Percentiles rank a stretch among this genome's conserved stretches.
phyloP scores from a whole-genome alignment of 257 asterid species.

The Solanum medicagineum region DNA sequence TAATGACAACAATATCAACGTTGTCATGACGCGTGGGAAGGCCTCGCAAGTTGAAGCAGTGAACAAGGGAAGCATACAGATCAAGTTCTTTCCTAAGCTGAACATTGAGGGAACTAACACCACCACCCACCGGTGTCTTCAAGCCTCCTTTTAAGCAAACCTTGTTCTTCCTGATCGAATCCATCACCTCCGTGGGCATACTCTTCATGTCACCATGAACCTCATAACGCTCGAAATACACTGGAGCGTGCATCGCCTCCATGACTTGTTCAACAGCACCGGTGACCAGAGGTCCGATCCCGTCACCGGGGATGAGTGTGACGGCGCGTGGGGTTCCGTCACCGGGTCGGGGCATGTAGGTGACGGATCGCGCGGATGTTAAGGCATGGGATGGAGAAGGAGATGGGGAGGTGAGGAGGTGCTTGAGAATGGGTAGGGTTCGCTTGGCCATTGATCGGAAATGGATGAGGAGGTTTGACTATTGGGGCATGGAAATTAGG shows the following conservation, averaged over 20 bases:
- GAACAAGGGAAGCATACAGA: slow-evolving; percentile 88
- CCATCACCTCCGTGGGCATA: slow-evolving; percentile 61
- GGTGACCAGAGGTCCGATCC: slow-evolving; percentile 89
- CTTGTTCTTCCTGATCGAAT: slow-evolving; percentile 73
- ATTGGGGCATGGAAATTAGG: not conserved
- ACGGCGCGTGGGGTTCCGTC: slow-evolving; percentile 39
- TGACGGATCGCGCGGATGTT: slow-evolving; percentile 51
- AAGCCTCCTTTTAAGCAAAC: slow-evolving; percentile 89
- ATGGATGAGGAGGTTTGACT: not conserved
- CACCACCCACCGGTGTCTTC: slow-evolving; percentile 92
- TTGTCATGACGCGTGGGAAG: slow-evolving; percentile 74
- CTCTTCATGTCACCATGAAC: slow-evolving; percentile 79
- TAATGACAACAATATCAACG: slow-evolving; percentile 81
- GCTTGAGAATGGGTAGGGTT: slow-evolving; percentile 36
- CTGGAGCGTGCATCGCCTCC: slow-evolving; percentile 98
- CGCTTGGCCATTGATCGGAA: slow-evolving; percentile 20
- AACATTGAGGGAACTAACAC: slow-evolving; percentile 84
- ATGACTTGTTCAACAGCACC: slow-evolving; percentile 95
- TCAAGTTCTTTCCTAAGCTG: slow-evolving; percentile 82
- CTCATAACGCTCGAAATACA: slow-evolving; percentile 70
- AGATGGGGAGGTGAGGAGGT: not conserved
- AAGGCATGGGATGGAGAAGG: slow-evolving; percentile 1
- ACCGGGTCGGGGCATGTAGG: slow-evolving; percentile 97
- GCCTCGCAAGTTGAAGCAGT: slow-evolving; percentile 76
- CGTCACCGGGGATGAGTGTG: slow-evolving; percentile 89